Evolutionary conservation across 2,329 filamentous ascomycete genomes (phyloP), one percentile per base, ranked within the genome.

Genomic region (Balansia obtecta): DNA sequence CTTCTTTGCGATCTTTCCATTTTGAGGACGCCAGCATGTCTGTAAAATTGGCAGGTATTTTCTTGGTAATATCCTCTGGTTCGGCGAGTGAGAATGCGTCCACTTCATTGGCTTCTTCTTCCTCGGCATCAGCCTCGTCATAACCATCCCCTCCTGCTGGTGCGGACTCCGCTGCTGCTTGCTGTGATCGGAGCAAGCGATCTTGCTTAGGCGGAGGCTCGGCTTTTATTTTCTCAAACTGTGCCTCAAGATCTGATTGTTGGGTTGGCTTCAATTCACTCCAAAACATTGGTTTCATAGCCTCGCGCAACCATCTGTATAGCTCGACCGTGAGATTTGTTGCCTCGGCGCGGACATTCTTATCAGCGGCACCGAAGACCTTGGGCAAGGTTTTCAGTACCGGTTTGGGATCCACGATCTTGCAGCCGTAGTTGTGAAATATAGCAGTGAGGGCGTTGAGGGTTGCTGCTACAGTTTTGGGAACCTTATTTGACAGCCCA

Each of bases 211-310:
- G 88, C 2, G 85, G 61, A 1, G 86, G 79, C 56, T 97, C 91
- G 34, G 87, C 79, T 65, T 95, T 96, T 63, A 96, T 79, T 59
- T 88, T 89, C 61, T 97, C 93, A 56, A 98, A 98, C 46, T 95
- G 79, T 39, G 90, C 86, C 62, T 98, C 94, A 51, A 98, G 71
- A 62, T 98, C 94, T 54, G 84, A 82, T 66, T 98, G 93, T 63
- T 98, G 93, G 0, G 95, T 91, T 0, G 91, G 86, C 65, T 98
- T 98, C 54, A 98, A 69, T 52, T 98, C 93, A 43, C 79, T 82
- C 90, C 93, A 98, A 65, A 98, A 97, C 68, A 97, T 85, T 38
- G 91, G 88, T 65, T 98, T 98, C 83, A 98, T 96, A 11, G 91
- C 91, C 56, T 98, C 93, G 57, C 91, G 86, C 34, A 98, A 75